Percentiles rank a stretch among this genome's conserved stretches.
These are phyloP conservation scores for Suillus luteus DNA, from an alignment of 768 basidiomycete species.

Conservation along the genomic window DNA sequence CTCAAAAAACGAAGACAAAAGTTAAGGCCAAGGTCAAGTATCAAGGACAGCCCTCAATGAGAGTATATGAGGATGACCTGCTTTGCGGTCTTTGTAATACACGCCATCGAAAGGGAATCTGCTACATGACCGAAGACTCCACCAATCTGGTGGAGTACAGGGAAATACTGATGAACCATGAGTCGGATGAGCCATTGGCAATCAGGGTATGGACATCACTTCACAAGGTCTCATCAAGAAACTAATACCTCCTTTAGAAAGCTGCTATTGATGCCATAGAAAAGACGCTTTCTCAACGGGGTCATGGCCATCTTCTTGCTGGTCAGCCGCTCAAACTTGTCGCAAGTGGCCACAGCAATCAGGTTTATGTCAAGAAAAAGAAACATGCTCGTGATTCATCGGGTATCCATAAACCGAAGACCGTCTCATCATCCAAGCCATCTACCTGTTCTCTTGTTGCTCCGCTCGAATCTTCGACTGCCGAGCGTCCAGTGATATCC, in stretches of 20 bases:
- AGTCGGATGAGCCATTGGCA: slow-evolving; percentile 68
- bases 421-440: slow-evolving; percentile 10
- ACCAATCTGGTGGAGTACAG: slow-evolving; percentile 72
- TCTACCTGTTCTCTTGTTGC: background rate
- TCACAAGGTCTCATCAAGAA: slow-evolving; percentile 14
- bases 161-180: slow-evolving; percentile 60
- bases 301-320: slow-evolving; percentile 54
- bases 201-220: slow-evolving; percentile 49
- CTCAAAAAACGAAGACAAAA: slow-evolving; percentile 1
- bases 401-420: background rate
- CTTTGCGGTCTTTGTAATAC: slow-evolving; percentile 65
- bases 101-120: slow-evolving; percentile 50
- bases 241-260: slow-evolving; percentile 39
- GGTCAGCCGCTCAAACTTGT: slow-evolving; percentile 67
- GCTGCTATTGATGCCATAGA: slow-evolving; percentile 75
- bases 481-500: background rate
- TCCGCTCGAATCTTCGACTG: background rate
- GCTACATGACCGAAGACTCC: slow-evolving; percentile 65
- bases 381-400: background rate
- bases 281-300: slow-evolving; percentile 55
- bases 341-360: slow-evolving; percentile 28
- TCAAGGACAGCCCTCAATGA: slow-evolving; percentile 8
- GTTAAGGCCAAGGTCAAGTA: slow-evolving; percentile 14
- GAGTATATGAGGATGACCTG: slow-evolving; percentile 17
- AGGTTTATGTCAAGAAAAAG: slow-evolving; percentile 3